Percentiles rank a stretch among this genome's conserved stretches.
Evolutionary conservation across 768 basidiomycete species (phyloP).

Genomic region (Kondoa subrosea): DNA sequence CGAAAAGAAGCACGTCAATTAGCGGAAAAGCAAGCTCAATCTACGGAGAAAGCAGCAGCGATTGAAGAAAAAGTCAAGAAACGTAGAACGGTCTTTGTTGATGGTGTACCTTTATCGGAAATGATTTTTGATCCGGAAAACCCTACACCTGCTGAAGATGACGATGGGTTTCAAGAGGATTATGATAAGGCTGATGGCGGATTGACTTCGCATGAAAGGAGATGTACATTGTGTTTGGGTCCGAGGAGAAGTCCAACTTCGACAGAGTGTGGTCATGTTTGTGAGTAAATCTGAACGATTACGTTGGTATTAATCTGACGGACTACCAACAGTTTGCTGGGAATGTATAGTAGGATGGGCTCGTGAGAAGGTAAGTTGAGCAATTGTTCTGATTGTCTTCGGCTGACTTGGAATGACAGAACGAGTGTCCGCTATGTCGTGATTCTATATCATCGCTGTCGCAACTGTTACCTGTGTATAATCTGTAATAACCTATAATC

Average conservation of each 20-base stretch:
- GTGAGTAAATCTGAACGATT: conserved; percentile 10
- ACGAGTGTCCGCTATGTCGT: conserved; percentile 24
- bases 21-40: conserved; percentile 9
- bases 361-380: conserved; percentile 24
- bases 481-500: conserved; percentile 19
- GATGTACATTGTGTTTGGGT: conserved; percentile 28
- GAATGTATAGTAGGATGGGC: conserved; percentile 29
- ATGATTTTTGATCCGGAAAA: conserved; percentile 27
- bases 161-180: conserved; percentile 7
- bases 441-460: conserved; percentile 19
- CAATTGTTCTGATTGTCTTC: not conserved
- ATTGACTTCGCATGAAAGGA: conserved; percentile 10
- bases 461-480: conserved; percentile 19
- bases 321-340: conserved; percentile 22
- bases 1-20: conserved; percentile 11
- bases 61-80: conserved; percentile 7
- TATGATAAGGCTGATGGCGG: conserved; percentile 5
- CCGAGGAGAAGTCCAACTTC: conserved; percentile 24
- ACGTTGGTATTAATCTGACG: too few relatives aligned
- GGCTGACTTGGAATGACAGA: too few relatives aligned
- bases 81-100: conserved; percentile 18
- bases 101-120: conserved; percentile 21
- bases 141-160: conserved; percentile 17
- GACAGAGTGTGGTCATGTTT: conserved; percentile 29
- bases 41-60: not conserved